Conservation (phyloP, 192 early-diverging fungal species). For the Backusella morwellensis region DNA sequence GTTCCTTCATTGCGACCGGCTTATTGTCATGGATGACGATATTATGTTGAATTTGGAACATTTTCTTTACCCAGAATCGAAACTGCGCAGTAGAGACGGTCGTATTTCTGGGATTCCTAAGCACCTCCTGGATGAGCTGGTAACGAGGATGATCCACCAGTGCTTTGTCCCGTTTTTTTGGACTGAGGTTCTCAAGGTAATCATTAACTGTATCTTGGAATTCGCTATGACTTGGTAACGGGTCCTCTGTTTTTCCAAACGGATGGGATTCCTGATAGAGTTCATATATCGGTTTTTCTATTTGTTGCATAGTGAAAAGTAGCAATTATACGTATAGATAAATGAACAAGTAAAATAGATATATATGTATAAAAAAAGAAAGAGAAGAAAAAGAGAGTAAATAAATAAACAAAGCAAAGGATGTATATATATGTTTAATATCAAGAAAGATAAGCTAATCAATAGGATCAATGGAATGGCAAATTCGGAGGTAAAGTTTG, state of each 20-base stretch:
- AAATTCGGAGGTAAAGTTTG: constrained; percentile 17
- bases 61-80: constrained; percentile 57
- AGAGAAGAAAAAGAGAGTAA: background rate
- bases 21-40: constrained; percentile 50
- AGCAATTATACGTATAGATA: background rate
- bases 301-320: background rate
- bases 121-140: constrained; percentile 46
- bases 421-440: background rate
- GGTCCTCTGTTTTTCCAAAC: constrained; percentile 12
- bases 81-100: constrained; percentile 53
- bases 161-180: constrained; percentile 54
- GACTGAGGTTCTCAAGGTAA: constrained; percentile 45
- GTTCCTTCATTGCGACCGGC: constrained; percentile 50
- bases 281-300: background rate
- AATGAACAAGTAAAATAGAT: background rate
- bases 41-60: constrained; percentile 46
- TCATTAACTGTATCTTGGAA: constrained; percentile 42
- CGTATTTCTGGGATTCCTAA: constrained; percentile 50
- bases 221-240: constrained; percentile 43
- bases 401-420: background rate
- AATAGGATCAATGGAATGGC: background rate
- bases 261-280: background rate
- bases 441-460: background rate
- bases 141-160: constrained; percentile 47
- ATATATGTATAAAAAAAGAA: background rate